A percentile compares a stretch with the other conserved stretches of the same genome.
Conservation (phyloP, 495 filamentous ascomycete species). For the Annulohypoxylon maeteangense region DNA sequence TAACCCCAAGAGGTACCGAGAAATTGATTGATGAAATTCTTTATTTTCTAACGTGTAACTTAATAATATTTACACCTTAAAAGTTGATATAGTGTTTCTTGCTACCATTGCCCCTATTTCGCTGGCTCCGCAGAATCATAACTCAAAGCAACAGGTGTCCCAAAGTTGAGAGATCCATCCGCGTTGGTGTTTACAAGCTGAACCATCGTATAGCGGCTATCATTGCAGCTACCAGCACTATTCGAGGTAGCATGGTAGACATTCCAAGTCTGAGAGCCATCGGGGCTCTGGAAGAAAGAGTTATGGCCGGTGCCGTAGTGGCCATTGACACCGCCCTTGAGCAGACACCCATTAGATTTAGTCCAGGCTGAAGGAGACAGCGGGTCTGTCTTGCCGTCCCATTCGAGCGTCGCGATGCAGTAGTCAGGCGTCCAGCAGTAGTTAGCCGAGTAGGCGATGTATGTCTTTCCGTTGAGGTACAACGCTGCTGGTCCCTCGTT, state of each 20-base stretch:
- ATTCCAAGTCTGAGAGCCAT: conserved; percentile 60
- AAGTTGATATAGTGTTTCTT: background rate
- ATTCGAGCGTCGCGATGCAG: conserved; percentile 61
- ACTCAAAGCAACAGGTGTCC: conserved; percentile 43
- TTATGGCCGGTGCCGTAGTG: conserved; percentile 68
- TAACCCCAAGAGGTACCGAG: background rate
- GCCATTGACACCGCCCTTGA: conserved; percentile 54
- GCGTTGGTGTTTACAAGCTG: conserved; percentile 58
- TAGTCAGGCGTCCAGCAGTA: conserved; percentile 64
- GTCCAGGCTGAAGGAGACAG: conserved; percentile 54
- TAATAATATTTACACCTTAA: background rate
- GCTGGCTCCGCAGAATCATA: conserved; percentile 30
- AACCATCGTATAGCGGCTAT: conserved; percentile 61
- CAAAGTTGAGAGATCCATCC: conserved; percentile 61
- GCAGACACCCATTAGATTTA: conserved; percentile 51
- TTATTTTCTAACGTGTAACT: background rate
- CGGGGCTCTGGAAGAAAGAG: conserved; percentile 60
- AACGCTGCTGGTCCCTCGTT: conserved; percentile 66
- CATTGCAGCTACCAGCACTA: conserved; percentile 55
- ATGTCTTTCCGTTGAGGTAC: conserved; percentile 55
- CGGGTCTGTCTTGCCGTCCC: conserved; percentile 53
- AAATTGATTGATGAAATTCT: background rate
- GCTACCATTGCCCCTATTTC: background rate
- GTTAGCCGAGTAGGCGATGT: conserved; percentile 62
- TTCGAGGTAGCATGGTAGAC: conserved; percentile 62